phyloP scores from a whole-genome alignment of 1,284 basidiomycete species.

The Athelia sp. region DNA sequence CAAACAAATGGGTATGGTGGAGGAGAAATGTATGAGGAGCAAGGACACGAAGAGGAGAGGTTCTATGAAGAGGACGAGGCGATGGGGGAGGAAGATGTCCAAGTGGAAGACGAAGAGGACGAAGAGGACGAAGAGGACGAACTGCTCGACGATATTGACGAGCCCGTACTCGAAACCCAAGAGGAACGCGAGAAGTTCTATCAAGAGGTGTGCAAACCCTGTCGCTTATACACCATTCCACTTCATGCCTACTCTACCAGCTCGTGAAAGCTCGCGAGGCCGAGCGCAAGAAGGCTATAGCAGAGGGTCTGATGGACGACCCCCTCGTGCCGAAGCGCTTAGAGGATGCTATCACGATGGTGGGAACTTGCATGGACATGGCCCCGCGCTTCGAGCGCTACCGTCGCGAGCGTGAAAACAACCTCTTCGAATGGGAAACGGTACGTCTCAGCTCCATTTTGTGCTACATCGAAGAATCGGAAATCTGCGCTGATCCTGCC shows the following conservation, averaged over 20 bases:
- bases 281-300: slow-evolving; percentile 77
- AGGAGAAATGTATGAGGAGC: slow-evolving; percentile 3
- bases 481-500: slow-evolving; percentile 34
- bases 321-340: slow-evolving; percentile 74
- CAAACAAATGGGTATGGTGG: slow-evolving; percentile 18
- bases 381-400: slow-evolving; percentile 93
- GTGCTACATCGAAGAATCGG: slow-evolving; percentile 6
- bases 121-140: slow-evolving; percentile 17
- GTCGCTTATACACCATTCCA: slow-evolving; percentile 28
- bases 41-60: slow-evolving; percentile 64
- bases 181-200: slow-evolving; percentile 64
- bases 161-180: slow-evolving; percentile 41
- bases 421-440: slow-evolving; percentile 83
- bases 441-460: slow-evolving; percentile 62
- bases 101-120: slow-evolving; percentile 19
- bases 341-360: slow-evolving; percentile 84
- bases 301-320: slow-evolving; percentile 84
- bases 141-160: slow-evolving; percentile 23
- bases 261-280: slow-evolving; percentile 68
- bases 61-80: slow-evolving; percentile 21
- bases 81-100: slow-evolving; percentile 24
- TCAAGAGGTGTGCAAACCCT: slow-evolving; percentile 48
- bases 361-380: slow-evolving; percentile 92
- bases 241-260: slow-evolving; percentile 51
- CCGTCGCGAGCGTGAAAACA: slow-evolving; percentile 86